Evolutionary conservation across 768 basidiomycete species (phyloP).

Genomic region (Termitomyces sp.): DNA sequence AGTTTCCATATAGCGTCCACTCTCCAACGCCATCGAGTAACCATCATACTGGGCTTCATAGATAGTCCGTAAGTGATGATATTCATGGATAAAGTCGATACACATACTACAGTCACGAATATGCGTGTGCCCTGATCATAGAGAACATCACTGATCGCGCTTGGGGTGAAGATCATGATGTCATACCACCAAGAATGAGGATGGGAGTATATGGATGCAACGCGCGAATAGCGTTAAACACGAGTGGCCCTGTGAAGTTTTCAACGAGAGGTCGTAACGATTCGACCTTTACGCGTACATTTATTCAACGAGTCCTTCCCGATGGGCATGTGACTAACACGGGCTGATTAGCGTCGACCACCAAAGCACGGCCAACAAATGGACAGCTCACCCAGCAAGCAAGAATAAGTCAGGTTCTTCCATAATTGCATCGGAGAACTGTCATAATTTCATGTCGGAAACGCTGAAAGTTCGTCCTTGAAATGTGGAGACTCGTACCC

Average conservation of each 20-base stretch:
- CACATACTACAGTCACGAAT: slow-evolving; percentile 73
- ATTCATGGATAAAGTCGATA: neutral
- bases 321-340: slow-evolving; percentile 80
- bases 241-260: slow-evolving; percentile 51
- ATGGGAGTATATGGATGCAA: slow-evolving; percentile 77
- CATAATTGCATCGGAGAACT: slow-evolving; percentile 76
- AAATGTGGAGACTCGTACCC: slow-evolving; percentile 37
- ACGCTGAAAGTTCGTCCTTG: neutral
- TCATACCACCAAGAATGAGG: slow-evolving; percentile 72
- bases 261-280: neutral
- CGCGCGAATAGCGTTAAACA: slow-evolving; percentile 70
- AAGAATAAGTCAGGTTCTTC: slow-evolving; percentile 84
- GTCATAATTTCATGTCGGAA: neutral
- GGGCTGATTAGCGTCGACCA: neutral
- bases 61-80: neutral
- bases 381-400: slow-evolving; percentile 50
- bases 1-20: slow-evolving; percentile 92
- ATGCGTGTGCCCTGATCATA: slow-evolving; percentile 59
- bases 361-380: neutral
- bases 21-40: slow-evolving; percentile 76
- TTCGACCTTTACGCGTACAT: slow-evolving; percentile 32
- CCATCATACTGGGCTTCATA: slow-evolving; percentile 58
- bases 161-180: neutral
- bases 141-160: neutral
- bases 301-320: slow-evolving; percentile 42